A percentile compares a stretch with the other conserved stretches of the same genome.
These are phyloP conservation scores for Sporothrix protearum DNA, from an alignment of 2,329 filamentous ascomycete species.

Conservation along the genomic window DNA sequence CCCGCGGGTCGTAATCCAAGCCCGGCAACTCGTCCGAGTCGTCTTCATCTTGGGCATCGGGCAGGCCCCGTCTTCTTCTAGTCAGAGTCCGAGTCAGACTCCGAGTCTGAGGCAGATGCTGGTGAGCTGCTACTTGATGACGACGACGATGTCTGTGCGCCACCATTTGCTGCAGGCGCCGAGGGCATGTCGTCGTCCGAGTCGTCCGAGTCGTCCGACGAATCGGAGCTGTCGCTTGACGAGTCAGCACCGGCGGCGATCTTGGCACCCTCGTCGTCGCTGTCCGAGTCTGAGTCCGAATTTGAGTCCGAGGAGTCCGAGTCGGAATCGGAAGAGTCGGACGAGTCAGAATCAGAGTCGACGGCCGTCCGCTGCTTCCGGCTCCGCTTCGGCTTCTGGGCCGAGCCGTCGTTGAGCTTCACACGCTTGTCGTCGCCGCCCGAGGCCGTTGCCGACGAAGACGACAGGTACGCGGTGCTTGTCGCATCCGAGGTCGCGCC, in stretches of 20 bases:
- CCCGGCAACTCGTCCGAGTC: background rate
- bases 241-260: conserved; percentile 28
- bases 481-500: conserved; percentile 13
- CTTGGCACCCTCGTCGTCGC: background rate
- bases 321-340: conserved; percentile 34
- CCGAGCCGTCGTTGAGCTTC: conserved; percentile 45
- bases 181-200: conserved; percentile 20
- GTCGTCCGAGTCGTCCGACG: conserved; percentile 4
- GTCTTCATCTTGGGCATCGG: background rate
- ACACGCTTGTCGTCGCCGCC: conserved; percentile 37
- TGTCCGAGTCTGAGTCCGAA: conserved; percentile 30
- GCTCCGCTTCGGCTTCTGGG: conserved; percentile 45
- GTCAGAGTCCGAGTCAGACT: conserved; percentile 20
- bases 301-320: conserved; percentile 31
- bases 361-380: conserved; percentile 53
- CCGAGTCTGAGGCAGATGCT: conserved; percentile 18
- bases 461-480: conserved; percentile 19
- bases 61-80: background rate
- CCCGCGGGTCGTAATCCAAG: no score
- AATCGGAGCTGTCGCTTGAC: background rate
- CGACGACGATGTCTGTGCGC: conserved; percentile 40
- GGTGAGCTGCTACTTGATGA: conserved; percentile 30
- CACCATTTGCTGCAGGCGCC: background rate
- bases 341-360: conserved; percentile 29
- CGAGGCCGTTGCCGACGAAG: background rate